A percentile compares a stretch with the other conserved stretches of the same genome.
phyloP scores from a whole-genome alignment of 192 early-diverging fungal species.

The Backusella morwellensis region DNA sequence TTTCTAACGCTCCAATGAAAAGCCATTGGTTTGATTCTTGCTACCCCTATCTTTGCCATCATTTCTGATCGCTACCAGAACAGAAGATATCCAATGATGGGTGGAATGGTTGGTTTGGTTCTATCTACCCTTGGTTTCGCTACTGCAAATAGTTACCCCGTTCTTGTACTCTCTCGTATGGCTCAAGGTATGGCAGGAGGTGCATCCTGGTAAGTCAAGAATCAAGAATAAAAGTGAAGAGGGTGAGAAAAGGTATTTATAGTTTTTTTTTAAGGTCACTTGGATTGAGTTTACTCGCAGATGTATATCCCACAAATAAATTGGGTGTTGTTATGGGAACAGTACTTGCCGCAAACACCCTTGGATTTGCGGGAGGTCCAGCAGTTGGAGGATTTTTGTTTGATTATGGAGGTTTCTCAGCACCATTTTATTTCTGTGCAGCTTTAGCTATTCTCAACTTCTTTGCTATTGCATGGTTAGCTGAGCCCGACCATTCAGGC shows the following conservation, averaged over 20 bases:
- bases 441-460: constrained; percentile 62
- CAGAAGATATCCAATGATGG: constrained; percentile 72
- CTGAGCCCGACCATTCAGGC: constrained; percentile 48
- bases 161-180: constrained; percentile 67
- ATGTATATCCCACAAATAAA: constrained; percentile 59
- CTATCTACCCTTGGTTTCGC: constrained; percentile 66
- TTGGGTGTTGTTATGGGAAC: constrained; percentile 71
- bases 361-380: constrained; percentile 69
- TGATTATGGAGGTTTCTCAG: constrained; percentile 58
- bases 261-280: constrained; percentile 47
- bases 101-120: constrained; percentile 64
- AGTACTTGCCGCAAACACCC: constrained; percentile 60
- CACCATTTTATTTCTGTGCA: constrained; percentile 72
- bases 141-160: constrained; percentile 57
- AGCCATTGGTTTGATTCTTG: constrained; percentile 61
- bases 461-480: constrained; percentile 56
- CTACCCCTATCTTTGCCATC: constrained; percentile 64
- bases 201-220: constrained; percentile 54
- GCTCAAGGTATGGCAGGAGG: constrained; percentile 74
- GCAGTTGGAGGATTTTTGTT: constrained; percentile 65
- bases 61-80: constrained; percentile 71
- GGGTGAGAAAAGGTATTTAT: background rate
- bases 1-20: background rate
- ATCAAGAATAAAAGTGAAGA: background rate
- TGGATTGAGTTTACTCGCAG: constrained; percentile 69